phyloP scores from a whole-genome alignment of 768 basidiomycete genomes.

The Serendipita sp. region DNA sequence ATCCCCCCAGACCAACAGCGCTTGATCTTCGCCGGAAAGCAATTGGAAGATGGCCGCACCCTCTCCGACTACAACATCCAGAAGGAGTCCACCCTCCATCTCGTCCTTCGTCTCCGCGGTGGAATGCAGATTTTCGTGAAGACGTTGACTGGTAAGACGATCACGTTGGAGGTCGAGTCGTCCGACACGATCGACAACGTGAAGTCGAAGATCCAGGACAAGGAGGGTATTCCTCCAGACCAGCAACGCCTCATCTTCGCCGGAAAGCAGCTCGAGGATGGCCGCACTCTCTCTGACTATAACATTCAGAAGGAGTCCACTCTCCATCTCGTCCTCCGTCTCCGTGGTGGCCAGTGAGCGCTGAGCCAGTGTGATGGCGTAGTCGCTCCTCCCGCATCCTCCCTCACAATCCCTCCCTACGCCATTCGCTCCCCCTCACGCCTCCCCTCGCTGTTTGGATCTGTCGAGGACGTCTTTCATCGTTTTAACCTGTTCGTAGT shows the following conservation, averaged over 20 bases:
- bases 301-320: conserved; percentile 65
- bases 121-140: conserved; percentile 18
- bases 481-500: too few relatives aligned
- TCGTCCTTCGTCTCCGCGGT: conserved; percentile 7
- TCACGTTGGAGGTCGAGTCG: conserved; percentile 46
- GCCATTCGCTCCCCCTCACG: not conserved
- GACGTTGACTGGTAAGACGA: conserved; percentile 13
- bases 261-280: conserved; percentile 65
- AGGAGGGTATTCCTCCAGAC: conserved; percentile 72
- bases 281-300: conserved; percentile 60
- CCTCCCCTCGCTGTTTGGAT: not conserved
- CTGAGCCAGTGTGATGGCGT: too few relatives aligned
- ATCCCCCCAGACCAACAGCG: conserved; percentile 33
- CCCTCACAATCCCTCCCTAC: not conserved
- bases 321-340: conserved; percentile 48
- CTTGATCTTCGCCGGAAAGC: conserved; percentile 32
- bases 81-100: conserved; percentile 19
- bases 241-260: conserved; percentile 69
- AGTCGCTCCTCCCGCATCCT: too few relatives aligned
- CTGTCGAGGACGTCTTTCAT: too few relatives aligned
- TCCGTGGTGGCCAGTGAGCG: conserved; percentile 33
- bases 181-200: conserved; percentile 65
- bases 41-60: conserved; percentile 33
- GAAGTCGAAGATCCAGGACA: conserved; percentile 83
- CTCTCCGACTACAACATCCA: conserved; percentile 31